Evolutionary conservation across 2,329 filamentous ascomycete species (phyloP), one percentile per base, ranked within the genome.

Genomic region (Berkeleyomyces basicola): DNA sequence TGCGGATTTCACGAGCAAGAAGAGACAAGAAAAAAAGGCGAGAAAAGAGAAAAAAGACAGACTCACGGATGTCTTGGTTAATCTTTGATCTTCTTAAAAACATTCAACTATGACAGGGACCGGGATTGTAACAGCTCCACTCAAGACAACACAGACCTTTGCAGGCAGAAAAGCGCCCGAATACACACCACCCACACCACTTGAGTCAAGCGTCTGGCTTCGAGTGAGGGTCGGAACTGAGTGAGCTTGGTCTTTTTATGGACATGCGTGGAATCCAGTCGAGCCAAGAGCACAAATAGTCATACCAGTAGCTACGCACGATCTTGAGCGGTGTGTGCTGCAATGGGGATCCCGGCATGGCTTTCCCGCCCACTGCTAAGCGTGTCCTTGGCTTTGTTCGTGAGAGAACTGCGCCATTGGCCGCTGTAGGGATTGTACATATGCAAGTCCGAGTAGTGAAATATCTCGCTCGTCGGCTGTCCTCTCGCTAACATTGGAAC

Each of bases 101-200:
- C 36, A 55, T 31, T 14, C 23, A 23, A 23, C 36, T 55, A 55
- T 55, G 51, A 55, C 51, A 55, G 51, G 51, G 51, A 55, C 51
- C 14, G 36, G 51, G 4, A 31, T 16, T 55, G 51, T 37, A n/a
- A 36, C 36, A 16, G 51, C 51, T 55, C 51, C 51, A 55, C 51
- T 55, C 33, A 39, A 55, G 51, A 55, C 51, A 55, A 55, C 51
- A 55, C 51, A 55, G 51, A 55, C 51, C 51, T 9, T 55, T 31
- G 16, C 14, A n/a, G 16, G 16, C 51, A 55, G 33, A 31, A 14
- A 55, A 11, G 51, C 7, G n/a, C 47, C 23, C 1, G 23, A 23
- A 23, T 23, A 23, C 23, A 23, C 23, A 23, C 23, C 23, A 23
- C 23, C 23, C 23, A 23, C 23, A 23, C 23, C 23, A 23, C 23